Evolutionary conservation across 2,329 filamentous ascomycete species (phyloP), one percentile per base, ranked within the genome.

Genomic region (Penicillium glabrum): DNA sequence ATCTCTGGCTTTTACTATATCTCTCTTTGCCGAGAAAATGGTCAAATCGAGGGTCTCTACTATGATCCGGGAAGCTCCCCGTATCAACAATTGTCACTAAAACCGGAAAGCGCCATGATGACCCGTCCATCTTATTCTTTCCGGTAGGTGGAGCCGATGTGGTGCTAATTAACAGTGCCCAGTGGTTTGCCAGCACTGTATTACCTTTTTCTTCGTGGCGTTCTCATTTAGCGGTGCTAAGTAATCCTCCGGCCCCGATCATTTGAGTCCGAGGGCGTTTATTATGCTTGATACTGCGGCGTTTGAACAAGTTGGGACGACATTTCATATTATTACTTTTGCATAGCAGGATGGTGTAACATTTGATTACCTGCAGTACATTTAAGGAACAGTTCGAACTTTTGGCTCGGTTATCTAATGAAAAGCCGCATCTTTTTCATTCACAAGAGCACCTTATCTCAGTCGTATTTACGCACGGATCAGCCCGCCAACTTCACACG

Each of bases 1-100:
- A 81, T 81, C 43, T 79, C 76, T 33, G 79, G 79, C 1, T 81
- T 81, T 63, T 81, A 81, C 57, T 81, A 81, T 58, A 76, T 81
- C 43, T 78, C 78, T 19, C 63, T 81, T 35, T 70, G 75, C 56
- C 76, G 79, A 33, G 72, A 75, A 43, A 75, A 73, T 26, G 79
- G 79, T 19, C 68, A 76, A 33, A 75, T 81, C 35, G 78, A 80
- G 53, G 79, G 79, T 10, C 63, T 81, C 44, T 81, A 81, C 48
- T 80, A 80, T 61, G 79, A 81, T 51, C 78, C 78, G 0, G 76
- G 76, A 44, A 80, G 78, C 57, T 79, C 77, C 21, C 79, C 79
- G 6, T 81, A 80, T 57, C 79, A 81, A 47, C 75, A 79, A 56
- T 61, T 81, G 23, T 76, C 73, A 35, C 65, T 81, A 48, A 71